phyloP scores from a whole-genome alignment of 306 rosid genomes.

The Canavalia gladiata region DNA sequence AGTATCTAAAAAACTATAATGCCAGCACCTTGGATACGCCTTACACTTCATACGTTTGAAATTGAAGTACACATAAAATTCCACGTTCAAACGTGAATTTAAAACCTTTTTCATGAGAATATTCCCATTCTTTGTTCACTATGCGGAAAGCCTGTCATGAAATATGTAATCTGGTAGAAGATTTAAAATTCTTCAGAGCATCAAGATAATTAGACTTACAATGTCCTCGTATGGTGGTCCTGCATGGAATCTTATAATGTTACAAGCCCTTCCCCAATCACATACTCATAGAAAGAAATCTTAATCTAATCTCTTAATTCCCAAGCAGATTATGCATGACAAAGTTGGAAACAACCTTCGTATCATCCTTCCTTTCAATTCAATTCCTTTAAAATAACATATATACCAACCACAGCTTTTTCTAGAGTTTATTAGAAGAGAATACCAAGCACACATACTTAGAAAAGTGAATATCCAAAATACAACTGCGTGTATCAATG shows the following conservation, averaged over 20 bases:
- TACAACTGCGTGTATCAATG: too few relatives aligned
- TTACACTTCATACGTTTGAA: conserved; percentile 64
- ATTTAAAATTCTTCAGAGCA: background rate
- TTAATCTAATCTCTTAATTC: background rate
- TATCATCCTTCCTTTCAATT: background rate
- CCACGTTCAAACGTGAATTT: conserved; percentile 94
- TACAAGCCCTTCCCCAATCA: conserved; percentile 55
- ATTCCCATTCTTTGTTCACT: conserved; percentile 96
- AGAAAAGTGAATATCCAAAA: conserved; percentile 10
- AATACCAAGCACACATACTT: background rate
- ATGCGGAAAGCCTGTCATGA: conserved; percentile 80
- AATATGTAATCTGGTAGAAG: conserved; percentile 19
- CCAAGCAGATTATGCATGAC: background rate
- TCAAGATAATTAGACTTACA: conserved; percentile 60
- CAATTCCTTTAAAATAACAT: background rate
- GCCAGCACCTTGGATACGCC: background rate
- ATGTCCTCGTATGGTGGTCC: conserved; percentile 97
- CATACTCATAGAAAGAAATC: background rate
- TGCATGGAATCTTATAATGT: conserved; percentile 87
- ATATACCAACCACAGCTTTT: background rate
- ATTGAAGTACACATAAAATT: conserved; percentile 87
- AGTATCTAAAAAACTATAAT: background rate
- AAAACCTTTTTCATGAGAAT: conserved; percentile 92
- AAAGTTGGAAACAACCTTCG: background rate
- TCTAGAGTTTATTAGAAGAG: background rate